phyloP scores from a whole-genome alignment of 1,284 basidiomycete genomes.

The Leucoagaricus sp. region DNA sequence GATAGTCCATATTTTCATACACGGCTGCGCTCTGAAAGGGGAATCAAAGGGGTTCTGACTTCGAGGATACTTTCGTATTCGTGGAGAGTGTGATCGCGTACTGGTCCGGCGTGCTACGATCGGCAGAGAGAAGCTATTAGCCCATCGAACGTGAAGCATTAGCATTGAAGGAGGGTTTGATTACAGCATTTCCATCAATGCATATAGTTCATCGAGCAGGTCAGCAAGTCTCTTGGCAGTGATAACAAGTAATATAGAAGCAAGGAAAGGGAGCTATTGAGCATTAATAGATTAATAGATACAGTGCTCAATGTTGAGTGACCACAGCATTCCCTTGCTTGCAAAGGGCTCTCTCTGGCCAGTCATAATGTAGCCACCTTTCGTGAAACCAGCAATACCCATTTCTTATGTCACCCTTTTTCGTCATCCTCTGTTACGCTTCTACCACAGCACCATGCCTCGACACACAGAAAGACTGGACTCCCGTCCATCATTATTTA shows the following conservation, averaged over 20 bases:
- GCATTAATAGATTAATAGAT: background rate
- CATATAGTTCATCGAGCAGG: conserved; percentile 37
- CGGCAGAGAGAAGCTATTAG: conserved; percentile 35
- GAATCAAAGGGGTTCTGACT: background rate
- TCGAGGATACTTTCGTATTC: background rate
- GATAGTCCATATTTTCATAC: conserved; percentile 1
- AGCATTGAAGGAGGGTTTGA: conserved; percentile 32
- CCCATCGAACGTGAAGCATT: conserved; percentile 38
- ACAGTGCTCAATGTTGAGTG: background rate
- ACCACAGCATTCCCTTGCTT: background rate
- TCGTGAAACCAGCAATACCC: background rate
- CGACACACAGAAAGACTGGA: background rate
- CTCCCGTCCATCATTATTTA: background rate
- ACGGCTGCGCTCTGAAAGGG: background rate
- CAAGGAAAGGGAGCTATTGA: background rate
- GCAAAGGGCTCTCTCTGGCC: background rate
- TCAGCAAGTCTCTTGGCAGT: background rate
- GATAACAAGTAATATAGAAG: background rate
- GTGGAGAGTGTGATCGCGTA: background rate
- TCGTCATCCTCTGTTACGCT: background rate
- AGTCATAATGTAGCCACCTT: background rate
- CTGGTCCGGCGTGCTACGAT: conserved; percentile 12
- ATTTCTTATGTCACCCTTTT: background rate
- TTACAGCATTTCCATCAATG: conserved; percentile 38
- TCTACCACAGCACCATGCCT: background rate